Base-by-base conservation (phyloP, 2,329 filamentous ascomycete species). In the Aspergillus carbonarius region DNA sequence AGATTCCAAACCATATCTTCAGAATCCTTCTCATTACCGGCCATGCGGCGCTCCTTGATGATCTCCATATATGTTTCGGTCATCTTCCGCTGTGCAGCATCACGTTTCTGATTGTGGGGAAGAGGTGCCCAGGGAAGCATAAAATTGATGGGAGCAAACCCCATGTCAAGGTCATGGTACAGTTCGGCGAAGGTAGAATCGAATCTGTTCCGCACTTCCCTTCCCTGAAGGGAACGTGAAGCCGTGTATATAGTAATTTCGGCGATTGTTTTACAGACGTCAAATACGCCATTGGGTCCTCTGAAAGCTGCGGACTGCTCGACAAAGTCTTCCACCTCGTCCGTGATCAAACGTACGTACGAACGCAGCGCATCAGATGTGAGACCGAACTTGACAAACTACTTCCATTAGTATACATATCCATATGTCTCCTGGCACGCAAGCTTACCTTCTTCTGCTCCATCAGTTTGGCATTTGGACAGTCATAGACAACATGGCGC, bases 181-280 rank as follows among this genome's bases (percentile, higher is more conserved):
- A 96, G 83, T 60, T 88, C 82, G 58, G 92, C 92, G 65, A 96
- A 91, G 13, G 85, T 86, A 59, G 88, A 87, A 76, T 96, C 89
- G 70, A 96, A 93, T 70, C 85, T 87, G 72, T 83, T 85, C 65
- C 92, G 90, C 59, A 96, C 89, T 73, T 92, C 90, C 71, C 88
- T 87, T 64, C 92, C 92, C 78, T 96, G 92, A 1, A 96, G 86
- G 17, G 90, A 88, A 71, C 92, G 89, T 13, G 91, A 93, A 44
- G 92, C 92, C 46, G 92, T 96, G 76, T 93, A 96, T 70, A 96
- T 93, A 57, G 92, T 96, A 66, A 96, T 88, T 73, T 96, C 89
- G 42, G 90, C 88, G 84, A 96, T 90, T 66, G 84, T 86, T 68
- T 88, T 85, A 58, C 88, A 83, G 18, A 96, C 86, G 68, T 95